Evolutionary conservation across 2,329 filamentous ascomycete species (phyloP).

Genomic region (Venturiaceae sp.): DNA sequence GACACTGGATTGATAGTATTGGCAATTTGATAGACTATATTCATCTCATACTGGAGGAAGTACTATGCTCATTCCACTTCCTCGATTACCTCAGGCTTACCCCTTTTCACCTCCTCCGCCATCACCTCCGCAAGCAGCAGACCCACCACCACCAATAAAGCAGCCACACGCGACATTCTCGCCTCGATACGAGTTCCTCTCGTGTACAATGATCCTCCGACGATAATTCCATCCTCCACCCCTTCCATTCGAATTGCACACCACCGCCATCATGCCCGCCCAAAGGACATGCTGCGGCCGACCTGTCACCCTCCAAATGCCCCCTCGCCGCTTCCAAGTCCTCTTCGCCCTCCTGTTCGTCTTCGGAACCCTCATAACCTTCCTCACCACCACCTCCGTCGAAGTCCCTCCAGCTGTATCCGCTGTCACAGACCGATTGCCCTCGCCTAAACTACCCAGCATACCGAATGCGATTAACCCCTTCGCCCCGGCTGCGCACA

Average conservation of each 20-base stretch:
- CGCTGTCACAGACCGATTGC: slow-evolving; percentile 23
- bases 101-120: background rate
- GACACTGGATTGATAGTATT: background rate
- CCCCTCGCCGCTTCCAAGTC: slow-evolving; percentile 37
- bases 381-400: slow-evolving; percentile 21
- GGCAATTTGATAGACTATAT: too few relatives aligned
- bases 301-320: slow-evolving; percentile 23
- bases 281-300: slow-evolving; percentile 22
- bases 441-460: slow-evolving; percentile 25
- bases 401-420: slow-evolving; percentile 14
- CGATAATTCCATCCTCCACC: slow-evolving; percentile 10
- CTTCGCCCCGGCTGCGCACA: slow-evolving; percentile 61
- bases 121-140: background rate
- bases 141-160: background rate
- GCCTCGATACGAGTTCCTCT: background rate
- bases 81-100: too few relatives aligned
- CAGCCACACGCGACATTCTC: background rate
- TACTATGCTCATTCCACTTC: too few relatives aligned
- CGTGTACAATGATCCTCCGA: slow-evolving; percentile 10
- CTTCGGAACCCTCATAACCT: slow-evolving; percentile 25
- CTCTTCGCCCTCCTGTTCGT: slow-evolving; percentile 25
- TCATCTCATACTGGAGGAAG: too few relatives aligned
- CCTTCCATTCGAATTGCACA: background rate
- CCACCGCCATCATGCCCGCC: slow-evolving; percentile 18
- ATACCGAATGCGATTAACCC: slow-evolving; percentile 32